Evolutionary conservation across 805 yeast genomes (phyloP).

Genomic region (Clavispora fructus): DNA sequence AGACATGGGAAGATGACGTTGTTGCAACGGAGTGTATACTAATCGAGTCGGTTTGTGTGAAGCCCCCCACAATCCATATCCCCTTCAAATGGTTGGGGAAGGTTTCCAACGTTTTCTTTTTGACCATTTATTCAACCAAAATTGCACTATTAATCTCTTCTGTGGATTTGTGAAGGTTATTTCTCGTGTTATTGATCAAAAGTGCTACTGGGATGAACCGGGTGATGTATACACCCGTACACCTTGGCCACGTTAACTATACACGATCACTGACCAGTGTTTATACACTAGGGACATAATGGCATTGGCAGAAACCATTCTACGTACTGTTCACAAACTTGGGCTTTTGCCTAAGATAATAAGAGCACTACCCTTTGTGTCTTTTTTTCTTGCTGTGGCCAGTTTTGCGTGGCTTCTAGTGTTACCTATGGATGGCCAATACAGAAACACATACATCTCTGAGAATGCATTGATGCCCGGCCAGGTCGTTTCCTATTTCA

Average conservation of each 20-base stretch:
- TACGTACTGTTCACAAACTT: conserved; percentile 34
- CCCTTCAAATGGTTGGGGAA: no score
- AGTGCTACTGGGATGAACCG: no score
- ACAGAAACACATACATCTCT: conserved; percentile 76
- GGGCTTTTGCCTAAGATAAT: conserved; percentile 35
- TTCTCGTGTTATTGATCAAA: no score
- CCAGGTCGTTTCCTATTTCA: conserved; percentile 84
- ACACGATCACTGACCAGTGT: not conserved
- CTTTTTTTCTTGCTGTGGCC: conserved; percentile 30
- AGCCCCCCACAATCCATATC: no score
- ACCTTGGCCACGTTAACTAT: not conserved
- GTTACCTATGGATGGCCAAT: conserved; percentile 79
- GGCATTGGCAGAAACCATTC: conserved; percentile 41
- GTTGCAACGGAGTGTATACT: not conserved
- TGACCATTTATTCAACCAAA: no score
- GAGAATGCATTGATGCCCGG: conserved; percentile 98
- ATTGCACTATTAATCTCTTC: no score
- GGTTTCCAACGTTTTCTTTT: no score
- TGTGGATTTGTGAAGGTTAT: no score
- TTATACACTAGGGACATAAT: conserved; percentile 12
- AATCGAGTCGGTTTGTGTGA: not conserved
- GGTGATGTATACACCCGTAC: not conserved
- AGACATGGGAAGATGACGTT: not conserved
- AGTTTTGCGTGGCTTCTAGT: conserved; percentile 43
- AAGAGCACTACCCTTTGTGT: conserved; percentile 27